Base-by-base conservation (phyloP, 306 rosid genomes). In the Glycine soja region DNA sequence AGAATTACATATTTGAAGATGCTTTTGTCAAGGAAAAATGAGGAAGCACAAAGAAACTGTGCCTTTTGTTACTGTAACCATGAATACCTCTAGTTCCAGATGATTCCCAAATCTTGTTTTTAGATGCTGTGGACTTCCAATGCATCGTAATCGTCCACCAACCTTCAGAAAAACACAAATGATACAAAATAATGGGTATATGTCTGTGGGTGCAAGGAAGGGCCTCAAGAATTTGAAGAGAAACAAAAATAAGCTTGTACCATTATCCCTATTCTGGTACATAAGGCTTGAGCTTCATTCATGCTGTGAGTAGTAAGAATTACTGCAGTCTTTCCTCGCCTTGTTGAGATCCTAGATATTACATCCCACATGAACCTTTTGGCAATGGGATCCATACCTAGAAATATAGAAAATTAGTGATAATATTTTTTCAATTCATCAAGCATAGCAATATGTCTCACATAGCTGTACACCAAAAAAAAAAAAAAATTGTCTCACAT, bases 331-430 rank as follows among this genome's bases (percentile, higher is more conserved):
- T 92, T 94, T 88, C 98, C 98, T 68, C 86, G 90, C 83, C 97
- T 90, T 38, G 98, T 94, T 70, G 98, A 94, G 63, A 94, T 85
- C 79, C 90, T 91, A 68, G 98, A 91, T 89, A 94, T 94, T 76
- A 94, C 98, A 78, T 94, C 98, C 97, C 98, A 94, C 98, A 94
- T 94, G 86, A 94, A 92, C 15, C 98, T 87, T 86, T 94, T 94
- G 84, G 98, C 98, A 78, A 92, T 86, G 70, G 98, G 98, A 82
- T 94, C 98, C 98, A 94, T 94, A 74, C 98, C 97, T 94, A 74
- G 47, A 73, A 88, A 18, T 24, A 81, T 46, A 16, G 79, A 61
- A 52, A 56, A 82, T 81, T 58, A 70, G 70, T 16, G 71, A 59
- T 30, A 42, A 18, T 66, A 19, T 36, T 70, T 73, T 72, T 42